Evolutionary conservation across 164 flowering plant genomes (phyloP).

Genomic region (Vitis amurensis): DNA sequence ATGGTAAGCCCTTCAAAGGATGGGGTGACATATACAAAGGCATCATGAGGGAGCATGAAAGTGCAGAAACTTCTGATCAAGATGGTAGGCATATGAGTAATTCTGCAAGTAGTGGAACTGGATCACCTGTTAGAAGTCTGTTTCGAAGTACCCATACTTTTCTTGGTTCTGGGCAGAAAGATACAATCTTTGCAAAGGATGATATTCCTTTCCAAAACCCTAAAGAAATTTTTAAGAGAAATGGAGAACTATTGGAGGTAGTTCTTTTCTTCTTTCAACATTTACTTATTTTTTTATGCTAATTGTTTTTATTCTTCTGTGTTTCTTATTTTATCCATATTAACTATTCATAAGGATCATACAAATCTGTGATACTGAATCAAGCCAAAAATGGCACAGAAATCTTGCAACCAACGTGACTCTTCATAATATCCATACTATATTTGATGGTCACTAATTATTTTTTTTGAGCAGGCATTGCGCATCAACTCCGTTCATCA

Average conservation of each 20-base stretch:
- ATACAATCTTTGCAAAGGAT: conserved; percentile 25
- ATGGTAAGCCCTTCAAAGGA: conserved; percentile 35
- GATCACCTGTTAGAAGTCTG: conserved; percentile 31
- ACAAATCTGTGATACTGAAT: conserved; percentile 5
- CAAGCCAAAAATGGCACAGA: neutral
- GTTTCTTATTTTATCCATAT: neutral
- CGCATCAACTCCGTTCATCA: conserved; percentile 78
- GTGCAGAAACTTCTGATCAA: conserved; percentile 28
- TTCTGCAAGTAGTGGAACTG: conserved; percentile 28
- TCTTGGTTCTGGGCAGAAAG: conserved; percentile 39
- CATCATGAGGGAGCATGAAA: conserved; percentile 28
- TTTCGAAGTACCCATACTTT: conserved; percentile 35
- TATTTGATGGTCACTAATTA: neutral
- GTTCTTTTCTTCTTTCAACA: conserved; percentile 6
- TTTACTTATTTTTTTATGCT: neutral
- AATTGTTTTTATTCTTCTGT: neutral
- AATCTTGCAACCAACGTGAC: neutral
- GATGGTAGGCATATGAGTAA: conserved; percentile 29
- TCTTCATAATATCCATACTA: neutral
- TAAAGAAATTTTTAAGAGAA: conserved; percentile 66
- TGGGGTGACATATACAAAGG: conserved; percentile 57
- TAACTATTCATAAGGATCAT: neutral
- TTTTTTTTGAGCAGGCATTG: conserved; percentile 58
- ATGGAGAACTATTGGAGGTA: conserved; percentile 96
- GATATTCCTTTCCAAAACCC: conserved; percentile 51